Base-by-base conservation (phyloP, 2,329 filamentous ascomycete species). In the Apiospora pterosperma region DNA sequence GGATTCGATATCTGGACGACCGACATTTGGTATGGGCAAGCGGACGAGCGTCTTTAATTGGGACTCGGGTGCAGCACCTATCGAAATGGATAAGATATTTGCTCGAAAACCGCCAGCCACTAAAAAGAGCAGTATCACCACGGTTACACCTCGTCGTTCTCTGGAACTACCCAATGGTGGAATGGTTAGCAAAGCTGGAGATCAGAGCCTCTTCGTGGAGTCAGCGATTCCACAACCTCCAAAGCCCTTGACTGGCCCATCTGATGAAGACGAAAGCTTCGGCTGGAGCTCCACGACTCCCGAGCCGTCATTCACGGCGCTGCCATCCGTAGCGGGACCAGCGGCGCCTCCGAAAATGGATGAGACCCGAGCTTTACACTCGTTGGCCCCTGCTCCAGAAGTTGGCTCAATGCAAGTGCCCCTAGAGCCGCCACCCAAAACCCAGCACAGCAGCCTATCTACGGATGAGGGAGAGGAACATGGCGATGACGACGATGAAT, bases 1-100 rank as follows among this genome's bases (percentile, higher is more conserved):
- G 69, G 87, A 88, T 68, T 85, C 85, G 0, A 84, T 86, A 34
- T 79, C 83, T 2, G 85, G 86, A 1, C 81, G 82, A 59, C 75
- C 80, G 14, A 78, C 77, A 1, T 74, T 84, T 11, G 82, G 81
- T 8, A 80, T 80, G 28, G 70, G 79, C 0, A 75, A 78, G 59
- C 76, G 79, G 6, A 81, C 80, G 64, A 81, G 80, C 38, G 80
- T 85, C 68, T 90, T 90, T 73, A 85, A 87, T 36, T 90, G 88
- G 88, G 84, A 88, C 67, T 82, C 82, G 16, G 79, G 80, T 21
- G 80, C 82, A 0, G 79, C 82, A 36, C 79, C 81, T 11, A 77
- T 88, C 2, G 79, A 83, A 10, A 79, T 89, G 14, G 76, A 81
- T 58, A 74, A 78, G 36, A 75, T 83, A 3, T 82, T 82, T 67